Evolutionary conservation across 2,329 filamentous ascomycete genomes (phyloP).

Genomic region (Exophiala sp.): DNA sequence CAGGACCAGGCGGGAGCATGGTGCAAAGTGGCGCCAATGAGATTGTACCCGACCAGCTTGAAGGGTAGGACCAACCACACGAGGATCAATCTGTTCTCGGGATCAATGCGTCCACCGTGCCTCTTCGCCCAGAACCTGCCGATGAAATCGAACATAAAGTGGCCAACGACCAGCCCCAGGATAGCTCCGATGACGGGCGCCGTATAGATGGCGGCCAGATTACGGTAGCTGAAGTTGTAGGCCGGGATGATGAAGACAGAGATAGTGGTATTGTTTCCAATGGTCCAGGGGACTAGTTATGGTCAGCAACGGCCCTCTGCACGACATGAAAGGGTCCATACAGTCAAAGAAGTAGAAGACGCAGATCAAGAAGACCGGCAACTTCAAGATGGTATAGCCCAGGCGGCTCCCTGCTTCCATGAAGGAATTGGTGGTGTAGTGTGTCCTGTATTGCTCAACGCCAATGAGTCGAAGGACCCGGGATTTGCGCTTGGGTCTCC

Average conservation of each 20-base stretch:
- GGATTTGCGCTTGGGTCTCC: slow-evolving; percentile 24
- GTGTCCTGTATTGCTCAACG: slow-evolving; percentile 30
- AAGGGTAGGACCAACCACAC: slow-evolving; percentile 44
- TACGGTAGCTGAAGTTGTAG: slow-evolving; percentile 45
- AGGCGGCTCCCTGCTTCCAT: slow-evolving; percentile 39
- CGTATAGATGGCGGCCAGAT: slow-evolving; percentile 52
- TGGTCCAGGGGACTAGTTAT: slow-evolving; percentile 43
- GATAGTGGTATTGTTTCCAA: slow-evolving; percentile 52
- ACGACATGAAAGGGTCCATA: slow-evolving; percentile 29
- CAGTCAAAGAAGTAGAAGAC: slow-evolving; percentile 34
- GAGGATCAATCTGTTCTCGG: slow-evolving; percentile 50
- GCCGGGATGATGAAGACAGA: slow-evolving; percentile 46
- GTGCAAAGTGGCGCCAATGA: slow-evolving; percentile 26
- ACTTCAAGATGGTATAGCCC: slow-evolving; percentile 35
- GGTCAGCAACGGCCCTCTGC: slow-evolving; percentile 25
- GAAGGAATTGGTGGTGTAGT: slow-evolving; percentile 38
- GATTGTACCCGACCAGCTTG: slow-evolving; percentile 40
- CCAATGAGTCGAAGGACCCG: slow-evolving; percentile 30
- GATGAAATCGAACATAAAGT: slow-evolving; percentile 50
- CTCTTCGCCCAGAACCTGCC: slow-evolving; percentile 42
- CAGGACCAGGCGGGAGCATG: slow-evolving; percentile 34
- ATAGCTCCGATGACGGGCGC: slow-evolving; percentile 49
- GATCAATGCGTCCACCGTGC: slow-evolving; percentile 49
- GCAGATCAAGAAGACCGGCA: slow-evolving; percentile 31
- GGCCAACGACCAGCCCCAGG: slow-evolving; percentile 48